These are phyloP conservation scores for Eimeria necatrix DNA, from an alignment of 169 alveolate species.

Conservation along the genomic window DNA sequence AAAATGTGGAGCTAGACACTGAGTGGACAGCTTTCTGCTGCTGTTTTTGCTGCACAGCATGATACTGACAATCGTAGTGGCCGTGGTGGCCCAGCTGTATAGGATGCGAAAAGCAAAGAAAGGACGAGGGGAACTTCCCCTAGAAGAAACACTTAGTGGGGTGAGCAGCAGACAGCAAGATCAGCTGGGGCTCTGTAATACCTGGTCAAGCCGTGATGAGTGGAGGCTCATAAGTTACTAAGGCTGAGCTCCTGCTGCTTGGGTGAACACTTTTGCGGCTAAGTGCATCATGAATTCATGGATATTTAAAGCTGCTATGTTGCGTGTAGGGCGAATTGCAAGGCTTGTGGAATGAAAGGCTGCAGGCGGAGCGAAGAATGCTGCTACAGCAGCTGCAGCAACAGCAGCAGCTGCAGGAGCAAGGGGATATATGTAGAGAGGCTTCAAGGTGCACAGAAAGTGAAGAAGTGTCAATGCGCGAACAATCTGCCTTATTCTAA, in stretches of 20 bases:
- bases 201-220: not conserved
- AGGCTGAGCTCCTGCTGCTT: not conserved
- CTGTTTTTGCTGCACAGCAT: not conserved
- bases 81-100: slow-evolving; percentile 49
- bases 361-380: slow-evolving; percentile 16
- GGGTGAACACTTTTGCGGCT: not conserved
- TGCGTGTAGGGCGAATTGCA: slow-evolving; percentile 13
- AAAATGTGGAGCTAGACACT: no score
- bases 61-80: slow-evolving; percentile 36
- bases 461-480: not conserved
- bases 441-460: not conserved
- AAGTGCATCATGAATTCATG: no score
- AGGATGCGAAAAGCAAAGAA: not conserved
- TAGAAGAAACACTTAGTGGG: not conserved
- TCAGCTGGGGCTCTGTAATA: not conserved
- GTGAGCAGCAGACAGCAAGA: not conserved
- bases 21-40: not conserved
- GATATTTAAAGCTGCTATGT: not conserved
- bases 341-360: slow-evolving; percentile 16
- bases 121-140: not conserved
- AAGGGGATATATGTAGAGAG: not conserved
- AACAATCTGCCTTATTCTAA: not conserved
- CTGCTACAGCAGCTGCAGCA: not conserved
- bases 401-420: not conserved
- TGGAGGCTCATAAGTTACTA: not conserved